Percentiles rank a stretch among this genome's conserved stretches.
Conservation (phyloP, 768 basidiomycete species). For the Porphyrellus cyaneotinctus region DNA sequence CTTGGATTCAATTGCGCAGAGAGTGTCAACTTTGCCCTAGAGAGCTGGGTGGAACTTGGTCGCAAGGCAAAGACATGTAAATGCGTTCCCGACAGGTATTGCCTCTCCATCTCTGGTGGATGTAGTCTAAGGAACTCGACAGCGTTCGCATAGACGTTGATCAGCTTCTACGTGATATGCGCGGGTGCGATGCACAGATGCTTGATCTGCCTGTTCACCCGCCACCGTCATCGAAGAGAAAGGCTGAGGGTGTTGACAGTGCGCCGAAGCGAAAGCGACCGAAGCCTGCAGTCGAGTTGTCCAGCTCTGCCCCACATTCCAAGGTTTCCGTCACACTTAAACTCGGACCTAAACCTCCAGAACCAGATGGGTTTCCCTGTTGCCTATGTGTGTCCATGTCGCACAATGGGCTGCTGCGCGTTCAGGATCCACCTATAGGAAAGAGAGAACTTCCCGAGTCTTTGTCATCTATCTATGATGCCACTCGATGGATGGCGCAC, state of each 20-base stretch:
- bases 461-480: constrained; percentile 18
- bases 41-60: constrained; percentile 90
- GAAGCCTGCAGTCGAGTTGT: constrained; percentile 8
- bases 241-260: constrained; percentile 31
- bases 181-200: constrained; percentile 55
- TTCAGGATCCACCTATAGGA: constrained; percentile 61
- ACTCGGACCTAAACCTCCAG: constrained; percentile 58
- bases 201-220: constrained; percentile 5
- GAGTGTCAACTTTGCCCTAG: constrained; percentile 93
- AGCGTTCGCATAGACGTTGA: constrained; percentile 96
- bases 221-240: constrained; percentile 36
- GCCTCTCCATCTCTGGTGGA: not conserved
- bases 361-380: constrained; percentile 57
- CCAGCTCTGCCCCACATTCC: constrained; percentile 11
- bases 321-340: constrained; percentile 62
- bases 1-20: constrained; percentile 95
- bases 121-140: constrained; percentile 5
- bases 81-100: constrained; percentile 71
- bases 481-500: constrained; percentile 68
- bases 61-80: constrained; percentile 72
- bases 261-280: constrained; percentile 26
- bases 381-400: constrained; percentile 60
- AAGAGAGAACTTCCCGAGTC: constrained; percentile 49
- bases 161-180: constrained; percentile 69
- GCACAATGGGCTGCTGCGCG: constrained; percentile 53